These are phyloP conservation scores for Macrolepiota fuliginosa DNA, from an alignment of 768 basidiomycete genomes.

Conservation along the genomic window DNA sequence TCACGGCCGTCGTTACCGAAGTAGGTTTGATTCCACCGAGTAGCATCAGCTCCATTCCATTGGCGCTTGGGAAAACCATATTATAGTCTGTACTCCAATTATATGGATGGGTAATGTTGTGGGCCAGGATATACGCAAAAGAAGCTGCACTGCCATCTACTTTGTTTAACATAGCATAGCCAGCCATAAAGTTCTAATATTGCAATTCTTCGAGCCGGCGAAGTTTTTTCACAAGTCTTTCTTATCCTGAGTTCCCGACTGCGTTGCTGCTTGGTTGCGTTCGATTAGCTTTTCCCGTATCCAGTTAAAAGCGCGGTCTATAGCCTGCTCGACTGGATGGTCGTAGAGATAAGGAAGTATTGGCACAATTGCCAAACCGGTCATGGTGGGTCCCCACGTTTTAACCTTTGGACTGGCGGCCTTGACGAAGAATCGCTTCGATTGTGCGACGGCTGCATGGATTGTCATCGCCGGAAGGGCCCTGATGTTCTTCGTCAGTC, in stretches of 20 bases:
- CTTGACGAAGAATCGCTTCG: conserved; percentile 64
- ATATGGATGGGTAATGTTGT: neutral
- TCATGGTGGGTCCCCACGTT: conserved; percentile 74
- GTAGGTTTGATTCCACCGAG: conserved; percentile 94
- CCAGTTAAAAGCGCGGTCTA: conserved; percentile 70
- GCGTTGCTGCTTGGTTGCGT: conserved; percentile 19
- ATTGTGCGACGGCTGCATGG: conserved; percentile 75
- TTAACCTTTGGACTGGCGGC: conserved; percentile 56
- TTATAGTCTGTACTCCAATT: conserved; percentile 26
- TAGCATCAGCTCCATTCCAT: conserved; percentile 81
- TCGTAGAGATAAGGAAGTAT: conserved; percentile 75
- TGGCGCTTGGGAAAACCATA: conserved; percentile 57
- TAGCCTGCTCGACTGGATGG: conserved; percentile 72
- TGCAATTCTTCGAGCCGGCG: neutral
- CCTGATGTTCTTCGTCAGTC: conserved; percentile 37
- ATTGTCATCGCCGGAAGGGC: conserved; percentile 84
- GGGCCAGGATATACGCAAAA: neutral
- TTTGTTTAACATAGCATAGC: too few relatives aligned
- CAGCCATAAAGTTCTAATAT: neutral
- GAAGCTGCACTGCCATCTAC: neutral
- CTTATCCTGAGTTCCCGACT: conserved; percentile 12
- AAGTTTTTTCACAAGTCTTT: conserved; percentile 27
- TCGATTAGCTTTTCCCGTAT: conserved; percentile 55
- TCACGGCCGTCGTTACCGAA: conserved; percentile 96
- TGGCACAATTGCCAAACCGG: conserved; percentile 73